Percentiles rank a stretch among this genome's conserved stretches.
phyloP scores from a whole-genome alignment of 2,329 filamentous ascomycete genomes.

The Talaromyces sp. region DNA sequence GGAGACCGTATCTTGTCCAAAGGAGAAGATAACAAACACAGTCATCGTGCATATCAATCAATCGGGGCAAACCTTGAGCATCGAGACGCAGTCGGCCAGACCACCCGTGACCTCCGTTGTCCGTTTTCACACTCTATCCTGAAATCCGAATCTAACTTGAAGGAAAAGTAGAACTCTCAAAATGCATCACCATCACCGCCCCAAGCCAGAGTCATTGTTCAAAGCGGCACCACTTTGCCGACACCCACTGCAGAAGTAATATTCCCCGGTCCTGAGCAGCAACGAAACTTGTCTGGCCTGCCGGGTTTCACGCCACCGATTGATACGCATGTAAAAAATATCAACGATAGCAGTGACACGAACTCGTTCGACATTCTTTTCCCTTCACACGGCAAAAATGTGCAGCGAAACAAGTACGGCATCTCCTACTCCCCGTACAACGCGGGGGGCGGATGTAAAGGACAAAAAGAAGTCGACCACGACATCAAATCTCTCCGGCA shows the following conservation, averaged over 20 bases:
- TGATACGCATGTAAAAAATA: not conserved
- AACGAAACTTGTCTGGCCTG: not conserved
- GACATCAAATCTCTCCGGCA: conserved; percentile 59
- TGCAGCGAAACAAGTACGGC: conserved; percentile 31
- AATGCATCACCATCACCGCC: not conserved
- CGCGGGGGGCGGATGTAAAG: conserved; percentile 61
- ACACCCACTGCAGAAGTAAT: not conserved
- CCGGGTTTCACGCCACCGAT: not conserved
- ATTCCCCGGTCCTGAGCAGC: not conserved
- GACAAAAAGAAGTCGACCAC: conserved; percentile 54
- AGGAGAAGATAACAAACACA: conserved; percentile 8
- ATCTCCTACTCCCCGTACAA: conserved; percentile 59
- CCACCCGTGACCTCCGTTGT: not conserved
- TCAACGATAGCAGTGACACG: not conserved
- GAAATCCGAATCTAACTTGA: not conserved
- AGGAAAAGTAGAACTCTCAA: not conserved
- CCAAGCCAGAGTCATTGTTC: not conserved
- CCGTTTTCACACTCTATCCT: not conserved
- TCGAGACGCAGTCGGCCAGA: conserved; percentile 2
- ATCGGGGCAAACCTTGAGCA: conserved; percentile 7
- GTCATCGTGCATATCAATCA: conserved; percentile 11
- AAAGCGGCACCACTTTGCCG: not conserved
- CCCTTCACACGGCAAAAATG: not conserved
- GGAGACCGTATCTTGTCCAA: not conserved
- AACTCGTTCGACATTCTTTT: conserved; percentile 1